Percentiles rank a stretch among this genome's conserved stretches.
These are phyloP conservation scores for Mucor ambiguus DNA, from an alignment of 371 early-diverging fungal genomes.

Conservation along the genomic window DNA sequence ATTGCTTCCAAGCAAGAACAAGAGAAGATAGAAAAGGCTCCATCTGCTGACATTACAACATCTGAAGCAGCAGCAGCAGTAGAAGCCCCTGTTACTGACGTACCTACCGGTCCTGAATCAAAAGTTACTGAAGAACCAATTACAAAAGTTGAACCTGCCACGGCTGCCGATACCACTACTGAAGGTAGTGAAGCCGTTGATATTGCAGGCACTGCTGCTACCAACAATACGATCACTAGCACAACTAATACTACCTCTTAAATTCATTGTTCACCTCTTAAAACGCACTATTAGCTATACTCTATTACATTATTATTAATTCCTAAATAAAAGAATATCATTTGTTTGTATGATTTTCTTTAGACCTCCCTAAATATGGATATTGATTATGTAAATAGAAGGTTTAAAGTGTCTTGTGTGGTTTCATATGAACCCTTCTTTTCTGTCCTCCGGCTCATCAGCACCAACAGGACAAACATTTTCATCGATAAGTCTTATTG, in stretches of 20 bases:
- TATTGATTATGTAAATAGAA: neutral
- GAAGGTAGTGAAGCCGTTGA: neutral
- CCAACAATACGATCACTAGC: neutral
- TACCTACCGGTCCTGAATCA: neutral
- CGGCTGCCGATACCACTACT: neutral
- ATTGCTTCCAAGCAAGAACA: neutral
- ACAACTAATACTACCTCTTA: neutral
- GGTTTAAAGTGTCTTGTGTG: neutral
- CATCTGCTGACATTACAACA: slow-evolving; percentile 2
- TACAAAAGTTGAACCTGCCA: neutral
- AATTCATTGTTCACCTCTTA: neutral
- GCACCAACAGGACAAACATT: neutral
- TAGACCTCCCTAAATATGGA: slow-evolving; percentile 4
- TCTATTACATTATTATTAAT: neutral
- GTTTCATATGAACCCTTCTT: slow-evolving; percentile 4
- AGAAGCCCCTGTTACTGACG: slow-evolving; percentile 1
- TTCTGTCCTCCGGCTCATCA: neutral
- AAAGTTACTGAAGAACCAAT: slow-evolving; percentile 3
- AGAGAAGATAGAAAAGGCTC: neutral
- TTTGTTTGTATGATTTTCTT: neutral
- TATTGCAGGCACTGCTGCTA: neutral
- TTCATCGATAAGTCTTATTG: slow-evolving; percentile 3
- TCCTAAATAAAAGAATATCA: neutral
- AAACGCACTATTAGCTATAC: neutral
- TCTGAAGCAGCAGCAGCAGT: slow-evolving; percentile 1